Percentiles rank a stretch among this genome's conserved stretches.
Evolutionary conservation across 306 rosid species (phyloP).

Genomic region (Fragaria nilgerrensis): DNA sequence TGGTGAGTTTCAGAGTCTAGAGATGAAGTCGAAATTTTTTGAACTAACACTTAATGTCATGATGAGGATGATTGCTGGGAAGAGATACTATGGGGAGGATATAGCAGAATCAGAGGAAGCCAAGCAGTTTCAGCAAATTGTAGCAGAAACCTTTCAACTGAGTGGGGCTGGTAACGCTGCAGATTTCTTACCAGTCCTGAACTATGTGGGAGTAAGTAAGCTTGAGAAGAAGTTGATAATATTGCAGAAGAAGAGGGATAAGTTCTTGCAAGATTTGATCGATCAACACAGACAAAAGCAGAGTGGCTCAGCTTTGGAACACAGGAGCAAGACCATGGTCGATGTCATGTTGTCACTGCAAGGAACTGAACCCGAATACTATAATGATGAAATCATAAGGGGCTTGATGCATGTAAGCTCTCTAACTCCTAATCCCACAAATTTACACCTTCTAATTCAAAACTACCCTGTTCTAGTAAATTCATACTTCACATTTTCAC

Average conservation of each 20-base stretch:
- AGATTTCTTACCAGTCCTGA: conserved; percentile 16
- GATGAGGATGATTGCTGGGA: conserved; percentile 45
- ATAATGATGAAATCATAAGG: conserved; percentile 27
- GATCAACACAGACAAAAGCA: conserved; percentile 11
- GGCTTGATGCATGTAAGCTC: conserved; percentile 28
- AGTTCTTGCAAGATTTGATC: conserved; percentile 24
- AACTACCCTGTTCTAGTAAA: background rate
- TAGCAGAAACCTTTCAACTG: conserved; percentile 8
- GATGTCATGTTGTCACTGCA: conserved; percentile 23
- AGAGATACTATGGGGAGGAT: conserved; percentile 32
- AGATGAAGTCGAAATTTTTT: conserved; percentile 18
- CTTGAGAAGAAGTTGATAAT: conserved; percentile 21
- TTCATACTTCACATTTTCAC: background rate
- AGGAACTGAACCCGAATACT: conserved; percentile 30
- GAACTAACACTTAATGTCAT: conserved; percentile 32
- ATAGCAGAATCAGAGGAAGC: conserved; percentile 20
- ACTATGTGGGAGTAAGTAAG: background rate
- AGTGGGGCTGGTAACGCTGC: background rate
- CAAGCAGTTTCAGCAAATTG: conserved; percentile 14
- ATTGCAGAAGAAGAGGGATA: conserved; percentile 21
- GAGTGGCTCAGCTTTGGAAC: background rate
- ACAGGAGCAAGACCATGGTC: conserved; percentile 16
- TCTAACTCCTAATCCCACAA: background rate
- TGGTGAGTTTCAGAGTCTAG: conserved; percentile 12
- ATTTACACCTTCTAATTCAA: background rate